Conservation (phyloP, 768 basidiomycete genomes). For the Grammothele lineata region DNA sequence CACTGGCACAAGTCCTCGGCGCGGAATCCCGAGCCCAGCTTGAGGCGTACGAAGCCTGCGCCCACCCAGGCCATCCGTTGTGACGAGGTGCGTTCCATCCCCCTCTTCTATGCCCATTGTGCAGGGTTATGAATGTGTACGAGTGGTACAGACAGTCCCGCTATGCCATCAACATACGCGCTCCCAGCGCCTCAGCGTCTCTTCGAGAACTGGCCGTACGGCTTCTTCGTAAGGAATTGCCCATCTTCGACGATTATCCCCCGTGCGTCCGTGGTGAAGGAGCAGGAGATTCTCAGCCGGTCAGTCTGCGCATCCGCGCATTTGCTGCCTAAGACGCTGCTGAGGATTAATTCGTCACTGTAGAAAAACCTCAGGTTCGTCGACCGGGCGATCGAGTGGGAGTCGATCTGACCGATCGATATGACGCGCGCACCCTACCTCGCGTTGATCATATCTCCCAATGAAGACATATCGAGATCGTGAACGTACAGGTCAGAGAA, state of each 20-base stretch:
- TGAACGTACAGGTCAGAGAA: slow-evolving; percentile 50
- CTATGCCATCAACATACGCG: slow-evolving; percentile 77
- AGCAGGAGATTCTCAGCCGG: slow-evolving; percentile 47
- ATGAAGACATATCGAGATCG: slow-evolving; percentile 54
- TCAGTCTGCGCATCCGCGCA: slow-evolving; percentile 25
- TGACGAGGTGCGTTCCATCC: slow-evolving; percentile 53
- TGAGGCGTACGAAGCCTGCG: slow-evolving; percentile 74
- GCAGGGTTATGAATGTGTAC: too few relatives aligned
- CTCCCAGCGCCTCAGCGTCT: slow-evolving; percentile 51
- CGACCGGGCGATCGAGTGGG: slow-evolving; percentile 58
- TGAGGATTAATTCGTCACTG: slow-evolving; percentile 33
- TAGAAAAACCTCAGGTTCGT: slow-evolving; percentile 74
- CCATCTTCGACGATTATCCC: slow-evolving; percentile 48
- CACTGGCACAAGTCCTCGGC: slow-evolving; percentile 44
- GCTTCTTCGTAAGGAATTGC: slow-evolving; percentile 58
- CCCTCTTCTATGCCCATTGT: not conserved
- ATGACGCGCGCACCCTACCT: slow-evolving; percentile 81
- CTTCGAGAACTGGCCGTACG: slow-evolving; percentile 67
- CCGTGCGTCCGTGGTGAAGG: slow-evolving; percentile 47
- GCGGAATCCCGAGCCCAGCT: slow-evolving; percentile 80
- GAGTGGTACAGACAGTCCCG: slow-evolving; percentile 30
- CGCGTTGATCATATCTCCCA: slow-evolving; percentile 69
- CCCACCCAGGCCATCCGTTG: slow-evolving; percentile 74
- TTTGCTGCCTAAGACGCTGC: not conserved
- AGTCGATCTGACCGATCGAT: slow-evolving; percentile 75